A percentile compares a stretch with the other conserved stretches of the same genome.
phyloP scores from a whole-genome alignment of 179 eudicot species.

The Amaranthus tricolor region DNA sequence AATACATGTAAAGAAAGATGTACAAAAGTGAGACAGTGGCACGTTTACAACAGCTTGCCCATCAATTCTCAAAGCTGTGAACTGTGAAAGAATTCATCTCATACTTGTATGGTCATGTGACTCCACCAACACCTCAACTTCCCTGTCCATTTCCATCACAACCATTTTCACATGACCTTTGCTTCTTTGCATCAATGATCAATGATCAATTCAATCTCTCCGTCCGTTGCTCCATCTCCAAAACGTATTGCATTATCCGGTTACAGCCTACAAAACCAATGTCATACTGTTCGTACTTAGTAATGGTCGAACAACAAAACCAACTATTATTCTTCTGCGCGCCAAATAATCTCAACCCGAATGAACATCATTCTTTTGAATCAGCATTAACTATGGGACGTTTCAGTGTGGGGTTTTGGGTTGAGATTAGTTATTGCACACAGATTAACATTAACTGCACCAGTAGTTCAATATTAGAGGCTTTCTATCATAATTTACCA shows the following conservation, averaged over 20 bases:
- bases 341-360: no score
- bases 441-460: no score
- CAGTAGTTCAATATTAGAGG: background rate
- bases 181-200: constrained; percentile 8
- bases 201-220: no score
- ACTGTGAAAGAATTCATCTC: background rate
- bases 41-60: constrained; percentile 27
- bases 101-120: constrained; percentile 24
- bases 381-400: no score
- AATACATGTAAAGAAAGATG: constrained; percentile 14
- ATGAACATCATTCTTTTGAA: no score
- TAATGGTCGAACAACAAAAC: no score
- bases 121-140: constrained; percentile 34
- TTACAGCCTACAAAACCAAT: background rate
- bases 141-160: constrained; percentile 26
- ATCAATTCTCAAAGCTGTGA: constrained; percentile 16
- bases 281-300: background rate
- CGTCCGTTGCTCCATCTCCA: background rate
- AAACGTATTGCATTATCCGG: background rate
- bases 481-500: background rate
- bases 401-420: no score
- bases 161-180: constrained; percentile 26
- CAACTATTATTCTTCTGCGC: no score
- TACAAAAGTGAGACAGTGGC: constrained; percentile 20
- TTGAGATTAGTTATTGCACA: no score